Evolutionary conservation across 768 basidiomycete genomes (phyloP).

Genomic region (Thelephora ganbajun): DNA sequence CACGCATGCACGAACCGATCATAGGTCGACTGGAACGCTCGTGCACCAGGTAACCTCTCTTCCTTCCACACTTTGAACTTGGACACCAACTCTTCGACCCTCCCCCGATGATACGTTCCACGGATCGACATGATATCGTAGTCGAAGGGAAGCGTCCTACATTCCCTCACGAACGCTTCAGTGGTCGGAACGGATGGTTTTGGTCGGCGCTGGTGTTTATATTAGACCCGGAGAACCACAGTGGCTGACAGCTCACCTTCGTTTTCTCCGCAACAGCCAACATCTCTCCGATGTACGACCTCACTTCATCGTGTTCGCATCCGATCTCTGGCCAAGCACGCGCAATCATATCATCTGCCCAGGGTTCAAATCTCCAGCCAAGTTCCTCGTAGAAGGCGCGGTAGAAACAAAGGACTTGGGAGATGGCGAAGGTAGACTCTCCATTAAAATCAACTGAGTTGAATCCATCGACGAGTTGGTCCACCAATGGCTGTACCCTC

Average conservation of each 20-base stretch:
- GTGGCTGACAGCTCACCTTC: conserved; percentile 27
- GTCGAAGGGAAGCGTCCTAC: conserved; percentile 36
- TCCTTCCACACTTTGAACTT: conserved; percentile 58
- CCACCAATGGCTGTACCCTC: conserved; percentile 64
- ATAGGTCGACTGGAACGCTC: conserved; percentile 77
- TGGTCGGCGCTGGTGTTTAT: conserved; percentile 40
- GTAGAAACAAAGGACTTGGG: conserved; percentile 56
- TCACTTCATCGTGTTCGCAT: conserved; percentile 77
- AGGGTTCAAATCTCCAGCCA: conserved; percentile 69
- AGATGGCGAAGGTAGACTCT: conserved; percentile 71
- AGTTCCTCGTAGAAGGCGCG: conserved; percentile 60
- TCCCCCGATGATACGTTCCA: conserved; percentile 42
- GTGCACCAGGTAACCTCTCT: conserved; percentile 56
- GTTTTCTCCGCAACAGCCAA: conserved; percentile 60
- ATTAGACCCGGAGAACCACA: no score
- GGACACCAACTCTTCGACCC: conserved; percentile 46
- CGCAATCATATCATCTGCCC: conserved; percentile 55
- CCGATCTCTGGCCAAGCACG: conserved; percentile 56
- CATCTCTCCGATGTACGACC: conserved; percentile 63
- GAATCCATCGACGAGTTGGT: conserved; percentile 55
- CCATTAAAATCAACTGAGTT: conserved; percentile 59
- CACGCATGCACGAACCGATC: conserved; percentile 39
- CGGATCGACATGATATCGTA: conserved; percentile 68
- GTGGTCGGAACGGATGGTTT: conserved; percentile 44
- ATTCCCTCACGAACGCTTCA: conserved; percentile 56